Evolutionary conservation across 2,329 filamentous ascomycete genomes (phyloP).

Genomic region (Helminthosporium solani): DNA sequence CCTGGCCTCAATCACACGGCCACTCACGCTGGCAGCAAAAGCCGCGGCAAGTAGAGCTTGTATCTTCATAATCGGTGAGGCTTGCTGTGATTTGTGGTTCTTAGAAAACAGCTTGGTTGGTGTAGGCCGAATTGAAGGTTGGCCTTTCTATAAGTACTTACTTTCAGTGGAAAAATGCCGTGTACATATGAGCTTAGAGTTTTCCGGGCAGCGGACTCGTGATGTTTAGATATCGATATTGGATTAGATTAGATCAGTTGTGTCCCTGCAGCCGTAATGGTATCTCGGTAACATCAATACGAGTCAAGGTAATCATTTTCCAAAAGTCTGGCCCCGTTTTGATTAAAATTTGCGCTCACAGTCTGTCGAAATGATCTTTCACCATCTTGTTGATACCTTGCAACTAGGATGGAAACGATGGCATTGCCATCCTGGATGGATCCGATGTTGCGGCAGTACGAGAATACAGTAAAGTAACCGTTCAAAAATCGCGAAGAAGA

Average conservation of each 20-base stretch:
- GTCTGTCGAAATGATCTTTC: constrained; percentile 6
- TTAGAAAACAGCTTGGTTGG: not conserved
- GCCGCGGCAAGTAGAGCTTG: constrained; percentile 21
- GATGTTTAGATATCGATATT: constrained; percentile 19
- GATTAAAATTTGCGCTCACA: constrained; percentile 3
- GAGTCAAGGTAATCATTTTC: constrained; percentile 19
- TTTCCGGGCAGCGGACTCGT: not conserved
- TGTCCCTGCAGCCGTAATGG: constrained; percentile 16
- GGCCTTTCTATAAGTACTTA: constrained; percentile 1
- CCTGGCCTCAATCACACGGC: constrained; percentile 22
- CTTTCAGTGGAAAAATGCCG: not conserved
- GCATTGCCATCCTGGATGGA: constrained; percentile 8
- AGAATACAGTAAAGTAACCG: constrained; percentile 22
- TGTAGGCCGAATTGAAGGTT: not conserved
- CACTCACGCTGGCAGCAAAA: constrained; percentile 24
- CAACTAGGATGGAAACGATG: constrained; percentile 20
- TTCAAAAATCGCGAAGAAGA: constrained; percentile 10
- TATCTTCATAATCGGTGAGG: constrained; percentile 25
- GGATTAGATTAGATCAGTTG: constrained; percentile 32
- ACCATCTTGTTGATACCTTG: constrained; percentile 10
- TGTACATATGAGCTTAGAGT: not conserved
- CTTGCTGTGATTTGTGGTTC: constrained; percentile 1
- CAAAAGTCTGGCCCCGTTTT: constrained; percentile 10
- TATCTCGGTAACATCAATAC: constrained; percentile 12
- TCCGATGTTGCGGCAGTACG: too few relatives aligned